Base-by-base conservation (phyloP, 192 early-diverging fungal species). In the Rhizophagus prolifer region DNA sequence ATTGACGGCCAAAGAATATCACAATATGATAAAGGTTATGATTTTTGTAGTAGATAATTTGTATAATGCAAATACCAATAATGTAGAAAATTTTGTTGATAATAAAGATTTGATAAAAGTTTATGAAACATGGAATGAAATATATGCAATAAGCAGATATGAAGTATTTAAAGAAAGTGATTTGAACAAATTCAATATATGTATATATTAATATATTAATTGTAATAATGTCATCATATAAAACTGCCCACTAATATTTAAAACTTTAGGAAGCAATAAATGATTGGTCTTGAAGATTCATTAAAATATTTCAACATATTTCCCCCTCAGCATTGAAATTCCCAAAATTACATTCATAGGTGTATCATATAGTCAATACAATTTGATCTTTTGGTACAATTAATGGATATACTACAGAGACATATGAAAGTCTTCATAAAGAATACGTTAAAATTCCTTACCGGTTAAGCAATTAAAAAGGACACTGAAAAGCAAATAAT, bases 401-500 rank as follows among this genome's bases (percentile, higher is more conserved):
- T 61, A 61, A 61, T 61, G n/a, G 59, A 61, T 61, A 61, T 26
- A 61, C n/a, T 9, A 61, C n/a, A 25, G n/a, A 61, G 59, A 61
- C 10, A 25, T 61, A 61, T 28, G 25, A 61, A 7, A 61, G 25
- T 61, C 25, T 61, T 26, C 8, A 61, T 2, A 61, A 61, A 61
- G 21, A 61, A 26, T 61, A 61, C 21, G 60, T 61, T 1, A 61
- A 61, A 61, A 3, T 16, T 61, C 23, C 60, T 16, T 61, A 61
- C 6, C 2, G 6, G 10, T 7, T 61, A n/a, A 26, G 23, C 9
- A 61, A 61, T 9, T n/a, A 61, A 61, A 61, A 61, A 25, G 12
- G 14, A 61, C 5, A 26, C 12, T 26, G 25, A 26, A 26, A 61
- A 2, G 9, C 60, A 61, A 26, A 61, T 61, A 61, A 26, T 61